These are phyloP conservation scores for Calocybe indica DNA, from an alignment of 768 basidiomycete genomes.

Conservation along the genomic window DNA sequence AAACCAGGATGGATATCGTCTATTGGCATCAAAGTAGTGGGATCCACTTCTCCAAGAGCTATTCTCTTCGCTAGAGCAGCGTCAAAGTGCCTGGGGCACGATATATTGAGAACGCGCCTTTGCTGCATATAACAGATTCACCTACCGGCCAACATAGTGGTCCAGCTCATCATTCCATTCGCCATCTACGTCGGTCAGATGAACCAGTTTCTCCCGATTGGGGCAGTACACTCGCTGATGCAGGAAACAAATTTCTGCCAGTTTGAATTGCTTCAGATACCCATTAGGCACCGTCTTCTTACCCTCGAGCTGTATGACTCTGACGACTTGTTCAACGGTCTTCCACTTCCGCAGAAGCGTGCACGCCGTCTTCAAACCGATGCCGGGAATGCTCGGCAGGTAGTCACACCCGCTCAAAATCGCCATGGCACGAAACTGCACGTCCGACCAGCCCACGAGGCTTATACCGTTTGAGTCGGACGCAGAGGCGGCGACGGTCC, in stretches of 20 bases:
- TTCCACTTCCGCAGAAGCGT: constrained; percentile 76
- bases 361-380: constrained; percentile 94
- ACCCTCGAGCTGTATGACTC: constrained; percentile 72
- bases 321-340: constrained; percentile 79
- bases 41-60: constrained; percentile 66
- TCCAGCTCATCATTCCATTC: constrained; percentile 58
- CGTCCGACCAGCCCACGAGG: constrained; percentile 84
- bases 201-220: constrained; percentile 51
- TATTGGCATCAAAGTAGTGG: constrained; percentile 63
- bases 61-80: constrained; percentile 57
- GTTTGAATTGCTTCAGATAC: constrained; percentile 68
- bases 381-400: constrained; percentile 81
- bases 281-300: constrained; percentile 73
- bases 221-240: constrained; percentile 94
- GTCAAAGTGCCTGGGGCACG: constrained; percentile 51
- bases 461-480: constrained; percentile 58
- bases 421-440: constrained; percentile 89
- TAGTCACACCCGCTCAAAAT: constrained; percentile 94
- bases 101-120: constrained; percentile 2
- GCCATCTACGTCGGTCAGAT: constrained; percentile 58
- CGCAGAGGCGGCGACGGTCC: constrained; percentile 39
- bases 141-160: constrained; percentile 67
- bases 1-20: constrained; percentile 72
- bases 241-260: constrained; percentile 89
- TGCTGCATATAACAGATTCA: constrained; percentile 4